Percentiles rank a stretch among this genome's conserved stretches.
These are phyloP conservation scores for Sporothrix mexicana DNA, from an alignment of 2,329 filamentous ascomycete genomes.

Conservation along the genomic window DNA sequence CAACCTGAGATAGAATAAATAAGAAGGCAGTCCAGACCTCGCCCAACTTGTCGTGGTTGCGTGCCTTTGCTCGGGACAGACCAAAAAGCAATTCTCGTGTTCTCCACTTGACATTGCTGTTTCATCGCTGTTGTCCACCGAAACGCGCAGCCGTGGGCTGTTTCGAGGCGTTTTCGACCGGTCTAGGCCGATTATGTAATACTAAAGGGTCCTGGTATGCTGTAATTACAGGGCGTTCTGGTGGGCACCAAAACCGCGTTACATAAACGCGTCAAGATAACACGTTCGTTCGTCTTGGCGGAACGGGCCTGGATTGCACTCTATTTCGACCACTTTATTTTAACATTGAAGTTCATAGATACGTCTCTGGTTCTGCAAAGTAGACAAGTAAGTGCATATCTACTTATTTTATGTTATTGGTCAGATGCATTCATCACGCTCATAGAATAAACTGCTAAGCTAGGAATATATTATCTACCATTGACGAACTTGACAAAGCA, in stretches of 20 bases:
- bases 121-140: slow-evolving; percentile 3
- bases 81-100: slow-evolving; percentile 4
- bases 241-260: background rate
- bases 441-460: too few relatives aligned
- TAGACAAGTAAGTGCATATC: too few relatives aligned
- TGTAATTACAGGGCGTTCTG: background rate
- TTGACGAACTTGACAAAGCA: too few relatives aligned
- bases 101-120: slow-evolving; percentile 14
- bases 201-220: background rate
- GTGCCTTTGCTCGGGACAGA: background rate
- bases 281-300: background rate
- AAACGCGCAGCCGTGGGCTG: slow-evolving; percentile 17
- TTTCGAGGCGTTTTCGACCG: slow-evolving; percentile 22
- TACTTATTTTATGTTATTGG: too few relatives aligned
- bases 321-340: background rate
- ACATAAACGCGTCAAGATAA: too few relatives aligned
- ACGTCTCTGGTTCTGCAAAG: too few relatives aligned
- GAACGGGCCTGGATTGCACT: background rate
- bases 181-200: slow-evolving; percentile 30
- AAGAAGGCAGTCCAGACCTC: background rate
- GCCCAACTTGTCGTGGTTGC: background rate
- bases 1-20: background rate
- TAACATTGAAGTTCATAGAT: too few relatives aligned
- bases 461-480: too few relatives aligned
- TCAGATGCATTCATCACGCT: too few relatives aligned